Evolutionary conservation across 305 asterid species (phyloP).

Genomic region (Solanum hybrid): DNA sequence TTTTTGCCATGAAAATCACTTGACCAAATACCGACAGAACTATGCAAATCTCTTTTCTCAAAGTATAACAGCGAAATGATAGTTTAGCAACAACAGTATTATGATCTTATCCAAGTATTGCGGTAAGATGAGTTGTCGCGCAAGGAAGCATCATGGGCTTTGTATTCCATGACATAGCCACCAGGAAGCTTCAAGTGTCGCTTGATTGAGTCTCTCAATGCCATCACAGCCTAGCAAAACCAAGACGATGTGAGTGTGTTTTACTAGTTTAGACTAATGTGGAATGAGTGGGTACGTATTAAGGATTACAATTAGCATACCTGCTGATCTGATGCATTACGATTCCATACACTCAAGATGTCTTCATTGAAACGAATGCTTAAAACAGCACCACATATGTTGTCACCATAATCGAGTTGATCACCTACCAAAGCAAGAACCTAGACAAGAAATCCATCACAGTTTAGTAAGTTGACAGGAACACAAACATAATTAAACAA

Average conservation of each 20-base stretch:
- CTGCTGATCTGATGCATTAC: slow-evolving; percentile 89
- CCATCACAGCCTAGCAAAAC: slow-evolving; percentile 72
- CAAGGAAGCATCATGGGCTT: slow-evolving; percentile 86
- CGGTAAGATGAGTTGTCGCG: slow-evolving; percentile 89
- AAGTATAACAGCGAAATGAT: background rate
- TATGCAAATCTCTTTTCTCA: background rate
- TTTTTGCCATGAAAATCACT: background rate
- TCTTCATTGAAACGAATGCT: slow-evolving; percentile 93
- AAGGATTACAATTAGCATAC: slow-evolving; percentile 23
- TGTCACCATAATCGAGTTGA: slow-evolving; percentile 84
- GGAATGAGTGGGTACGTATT: background rate
- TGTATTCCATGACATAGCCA: slow-evolving; percentile 89
- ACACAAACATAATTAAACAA: background rate
- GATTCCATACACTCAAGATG: slow-evolving; percentile 90
- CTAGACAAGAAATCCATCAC: slow-evolving; percentile 19
- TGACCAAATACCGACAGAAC: background rate
- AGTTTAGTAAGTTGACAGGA: background rate
- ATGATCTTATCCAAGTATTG: slow-evolving; percentile 91
- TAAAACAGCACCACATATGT: slow-evolving; percentile 78
- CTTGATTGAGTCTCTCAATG: slow-evolving; percentile 75
- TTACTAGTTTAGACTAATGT: background rate
- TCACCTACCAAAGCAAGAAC: slow-evolving; percentile 90
- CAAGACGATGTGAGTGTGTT: background rate
- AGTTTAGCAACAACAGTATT: slow-evolving; percentile 4
- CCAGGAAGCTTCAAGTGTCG: slow-evolving; percentile 79